phyloP scores from a whole-genome alignment of 2,329 filamentous ascomycete genomes.

The Fusarium sambucinum region DNA sequence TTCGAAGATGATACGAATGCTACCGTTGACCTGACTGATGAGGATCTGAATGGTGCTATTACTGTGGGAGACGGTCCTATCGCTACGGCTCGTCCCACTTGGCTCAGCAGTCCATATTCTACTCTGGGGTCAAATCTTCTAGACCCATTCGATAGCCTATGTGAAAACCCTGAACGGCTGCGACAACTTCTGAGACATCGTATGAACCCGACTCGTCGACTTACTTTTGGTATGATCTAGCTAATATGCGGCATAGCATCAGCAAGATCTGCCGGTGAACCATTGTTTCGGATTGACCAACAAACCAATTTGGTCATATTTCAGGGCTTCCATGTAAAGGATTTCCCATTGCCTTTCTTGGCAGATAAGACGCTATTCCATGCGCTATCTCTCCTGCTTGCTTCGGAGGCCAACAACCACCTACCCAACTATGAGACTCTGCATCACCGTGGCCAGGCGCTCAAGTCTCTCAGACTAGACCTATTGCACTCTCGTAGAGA shows the following conservation, averaged over 20 bases:
- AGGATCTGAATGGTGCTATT: no score
- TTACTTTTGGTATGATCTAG: neutral
- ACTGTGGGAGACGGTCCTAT: neutral
- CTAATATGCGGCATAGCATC: slow-evolving; percentile 1
- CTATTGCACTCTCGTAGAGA: neutral
- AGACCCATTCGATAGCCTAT: slow-evolving; percentile 8
- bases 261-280: slow-evolving; percentile 2
- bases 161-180: slow-evolving; percentile 7
- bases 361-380: slow-evolving; percentile 2
- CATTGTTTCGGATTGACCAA: slow-evolving; percentile 11
- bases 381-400: slow-evolving; percentile 7
- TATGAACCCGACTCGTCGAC: neutral
- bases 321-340: neutral
- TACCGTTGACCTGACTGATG: rapidly evolving
- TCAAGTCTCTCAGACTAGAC: neutral
- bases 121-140: neutral
- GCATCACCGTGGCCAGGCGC: slow-evolving; percentile 9
- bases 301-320: neutral
- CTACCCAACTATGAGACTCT: slow-evolving; percentile 1
- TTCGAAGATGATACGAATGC: rapidly evolving
- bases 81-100: rapidly evolving
- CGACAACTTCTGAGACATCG: slow-evolving; percentile 10
- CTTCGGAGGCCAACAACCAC: neutral
- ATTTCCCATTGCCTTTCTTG: neutral
- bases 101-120: neutral